Percentiles rank a stretch among this genome's conserved stretches.
These are phyloP conservation scores for Thalassia testudinum DNA, from an alignment of 116 monocot species.

Conservation along the genomic window DNA sequence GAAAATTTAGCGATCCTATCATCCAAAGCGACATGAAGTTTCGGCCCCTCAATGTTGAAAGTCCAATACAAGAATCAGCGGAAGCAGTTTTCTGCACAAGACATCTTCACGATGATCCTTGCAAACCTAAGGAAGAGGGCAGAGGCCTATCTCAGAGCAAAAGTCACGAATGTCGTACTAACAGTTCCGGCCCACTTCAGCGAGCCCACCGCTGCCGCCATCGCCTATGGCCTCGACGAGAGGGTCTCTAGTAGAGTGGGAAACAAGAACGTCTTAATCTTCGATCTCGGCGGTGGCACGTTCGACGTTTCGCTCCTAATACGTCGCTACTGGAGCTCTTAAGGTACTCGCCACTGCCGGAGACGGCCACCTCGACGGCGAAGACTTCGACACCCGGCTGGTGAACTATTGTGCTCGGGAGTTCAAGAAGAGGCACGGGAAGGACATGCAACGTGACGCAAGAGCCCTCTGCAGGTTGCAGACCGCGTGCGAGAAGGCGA, in stretches of 20 bases:
- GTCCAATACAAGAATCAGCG: neutral
- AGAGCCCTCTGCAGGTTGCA: constrained; percentile 38
- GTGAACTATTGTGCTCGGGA: constrained; percentile 41
- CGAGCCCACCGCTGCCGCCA: constrained; percentile 1
- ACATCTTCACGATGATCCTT: neutral
- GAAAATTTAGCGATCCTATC: neutral
- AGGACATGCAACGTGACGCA: constrained; percentile 38
- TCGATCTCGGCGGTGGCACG: neutral
- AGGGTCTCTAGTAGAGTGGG: neutral
- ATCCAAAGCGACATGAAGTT: neutral
- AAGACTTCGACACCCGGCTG: neutral
- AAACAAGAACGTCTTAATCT: neutral
- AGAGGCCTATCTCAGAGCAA: neutral
- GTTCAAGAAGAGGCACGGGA: constrained; percentile 41
- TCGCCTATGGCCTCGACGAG: neutral
- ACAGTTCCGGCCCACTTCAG: constrained; percentile 61
- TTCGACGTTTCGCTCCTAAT: neutral
- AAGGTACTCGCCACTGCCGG: neutral
- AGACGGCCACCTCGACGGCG: neutral
- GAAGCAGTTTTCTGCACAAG: neutral
- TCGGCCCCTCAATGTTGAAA: neutral
- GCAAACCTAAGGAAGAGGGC: neutral
- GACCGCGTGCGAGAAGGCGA: constrained; percentile 35
- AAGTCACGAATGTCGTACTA: constrained; percentile 21
- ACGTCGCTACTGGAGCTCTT: neutral